A percentile compares a stretch with the other conserved stretches of the same genome.
phyloP scores from a whole-genome alignment of 1,284 basidiomycete species.

The Leucoagaricus sp. region DNA sequence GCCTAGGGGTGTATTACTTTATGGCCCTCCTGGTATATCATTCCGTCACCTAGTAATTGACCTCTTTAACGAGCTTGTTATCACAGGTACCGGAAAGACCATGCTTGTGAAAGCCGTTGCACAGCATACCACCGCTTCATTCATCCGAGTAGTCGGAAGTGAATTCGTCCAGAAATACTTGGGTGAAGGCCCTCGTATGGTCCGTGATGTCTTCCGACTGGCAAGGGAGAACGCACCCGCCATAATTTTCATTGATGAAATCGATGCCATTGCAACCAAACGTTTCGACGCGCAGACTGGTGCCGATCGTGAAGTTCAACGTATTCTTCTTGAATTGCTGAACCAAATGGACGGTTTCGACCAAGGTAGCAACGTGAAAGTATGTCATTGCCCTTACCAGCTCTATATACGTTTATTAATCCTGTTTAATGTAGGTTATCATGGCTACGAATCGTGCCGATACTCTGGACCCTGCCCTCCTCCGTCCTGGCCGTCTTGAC shows the following conservation, averaged over 20 bases:
- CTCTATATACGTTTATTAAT: neutral
- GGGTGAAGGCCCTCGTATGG: conserved; percentile 99
- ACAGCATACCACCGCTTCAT: conserved; percentile 94
- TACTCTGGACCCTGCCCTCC: conserved; percentile 93
- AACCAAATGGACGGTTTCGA: conserved; percentile 99
- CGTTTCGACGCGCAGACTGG: conserved; percentile 99
- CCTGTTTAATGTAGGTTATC: conserved; percentile 68
- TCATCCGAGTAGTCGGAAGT: conserved; percentile 97
- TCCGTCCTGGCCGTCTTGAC: conserved; percentile 97
- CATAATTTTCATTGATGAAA: conserved; percentile 99
- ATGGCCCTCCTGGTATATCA: conserved; percentile 84
- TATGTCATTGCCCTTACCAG: conserved; percentile 33
- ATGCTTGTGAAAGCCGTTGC: conserved; percentile 99
- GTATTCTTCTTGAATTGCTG: conserved; percentile 96
- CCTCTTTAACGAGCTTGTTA: neutral
- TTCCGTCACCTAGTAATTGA: neutral
- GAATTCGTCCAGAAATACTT: conserved; percentile 99
- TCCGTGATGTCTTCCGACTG: conserved; percentile 97
- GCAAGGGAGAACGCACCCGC: conserved; percentile 97
- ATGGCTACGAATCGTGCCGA: conserved; percentile 99
- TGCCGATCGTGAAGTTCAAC: conserved; percentile 98
- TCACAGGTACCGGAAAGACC: conserved; percentile 93
- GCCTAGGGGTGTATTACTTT: conserved; percentile 90
- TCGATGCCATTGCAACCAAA: conserved; percentile 99
- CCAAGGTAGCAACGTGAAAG: conserved; percentile 98